Evolutionary conservation across 2,329 filamentous ascomycete species (phyloP), one percentile per base, ranked within the genome.

Genomic region (Sclerotinia trifoliorum): DNA sequence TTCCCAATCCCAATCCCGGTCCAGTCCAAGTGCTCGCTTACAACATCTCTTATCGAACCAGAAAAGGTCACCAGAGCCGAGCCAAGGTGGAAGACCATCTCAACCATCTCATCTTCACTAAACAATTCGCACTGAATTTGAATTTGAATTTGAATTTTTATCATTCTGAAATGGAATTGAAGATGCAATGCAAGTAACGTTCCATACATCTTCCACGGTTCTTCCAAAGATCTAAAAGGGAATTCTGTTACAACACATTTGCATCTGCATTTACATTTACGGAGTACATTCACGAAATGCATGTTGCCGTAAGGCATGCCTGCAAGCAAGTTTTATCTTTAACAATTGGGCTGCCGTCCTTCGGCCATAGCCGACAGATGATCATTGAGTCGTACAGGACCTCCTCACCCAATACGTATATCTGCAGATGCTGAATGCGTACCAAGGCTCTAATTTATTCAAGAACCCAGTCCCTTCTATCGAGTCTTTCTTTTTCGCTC

Each of bases 1-100:
- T 32, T n/a, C n/a, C 3, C 3, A 32, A 32, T 32, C 35, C 35
- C 35, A 35, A 35, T 35, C 35, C 35, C 35, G 6, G 35, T 35
- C 35, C 35, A 35, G 35, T 35, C 35, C 35, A 35, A 35, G 32
- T 63, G 51, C 63, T 66, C 67, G 67, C 67, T 68, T 63, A 63
- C n/a, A 55, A 56, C 61, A 21, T 21, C 26, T 24, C 13, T 61
- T 17, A 42, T 46, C 42, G 61, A 32, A 52, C n/a, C 24, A 64
- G 13, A 55, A 49, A 65, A 55, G 35, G 35, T 51, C 46, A 64
- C 32, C 54, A 10, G n/a, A 35, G 48, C n/a, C 48, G 19, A 3
- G 39, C 39, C 39, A 42, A 42, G 39, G 39, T 42, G 24, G 26
- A 63, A 52, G 61, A 32, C 26, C 13, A 42, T 51, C 39, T 39